A percentile compares a stretch with the other conserved stretches of the same genome.
phyloP scores from a whole-genome alignment of 176 grass and related monocot genomes.

The Musa troglodytarum region DNA sequence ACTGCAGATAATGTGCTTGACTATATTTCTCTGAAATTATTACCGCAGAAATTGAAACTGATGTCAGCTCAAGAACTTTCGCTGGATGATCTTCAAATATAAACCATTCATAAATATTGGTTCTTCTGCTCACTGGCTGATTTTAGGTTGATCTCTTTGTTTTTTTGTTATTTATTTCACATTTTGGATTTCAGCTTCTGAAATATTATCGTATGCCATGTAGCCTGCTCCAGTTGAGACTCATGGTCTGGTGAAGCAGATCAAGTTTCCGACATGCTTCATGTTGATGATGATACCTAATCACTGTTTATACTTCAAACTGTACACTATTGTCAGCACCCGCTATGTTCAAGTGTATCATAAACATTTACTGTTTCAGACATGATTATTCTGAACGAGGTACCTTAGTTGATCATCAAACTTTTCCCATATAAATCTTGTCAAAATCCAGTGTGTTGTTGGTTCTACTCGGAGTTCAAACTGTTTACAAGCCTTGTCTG shows the following conservation, averaged over 20 bases:
- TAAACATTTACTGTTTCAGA: background rate
- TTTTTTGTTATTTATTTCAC: background rate
- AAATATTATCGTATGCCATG: background rate
- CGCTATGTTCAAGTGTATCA: background rate
- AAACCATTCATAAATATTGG: conserved; percentile 2
- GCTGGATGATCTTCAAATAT: conserved; percentile 75
- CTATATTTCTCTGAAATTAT: background rate
- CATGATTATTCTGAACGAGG: background rate
- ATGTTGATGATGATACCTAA: background rate
- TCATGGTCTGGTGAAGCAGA: background rate
- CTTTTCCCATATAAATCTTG: no score
- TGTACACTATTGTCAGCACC: background rate
- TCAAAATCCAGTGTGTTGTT: no score
- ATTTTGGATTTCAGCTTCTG: background rate
- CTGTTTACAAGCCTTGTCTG: no score
- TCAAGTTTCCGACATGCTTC: background rate
- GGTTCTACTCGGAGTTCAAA: no score
- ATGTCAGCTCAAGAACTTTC: conserved; percentile 53
- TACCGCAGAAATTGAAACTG: conserved; percentile 75
- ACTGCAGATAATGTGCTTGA: background rate
- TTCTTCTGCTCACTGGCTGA: background rate
- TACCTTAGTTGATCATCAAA: no score
- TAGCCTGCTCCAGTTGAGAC: background rate
- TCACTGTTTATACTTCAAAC: background rate
- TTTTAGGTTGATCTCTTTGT: background rate